These are phyloP conservation scores for Penicillium paradoxum DNA, from an alignment of 495 filamentous ascomycete species.

Conservation along the genomic window DNA sequence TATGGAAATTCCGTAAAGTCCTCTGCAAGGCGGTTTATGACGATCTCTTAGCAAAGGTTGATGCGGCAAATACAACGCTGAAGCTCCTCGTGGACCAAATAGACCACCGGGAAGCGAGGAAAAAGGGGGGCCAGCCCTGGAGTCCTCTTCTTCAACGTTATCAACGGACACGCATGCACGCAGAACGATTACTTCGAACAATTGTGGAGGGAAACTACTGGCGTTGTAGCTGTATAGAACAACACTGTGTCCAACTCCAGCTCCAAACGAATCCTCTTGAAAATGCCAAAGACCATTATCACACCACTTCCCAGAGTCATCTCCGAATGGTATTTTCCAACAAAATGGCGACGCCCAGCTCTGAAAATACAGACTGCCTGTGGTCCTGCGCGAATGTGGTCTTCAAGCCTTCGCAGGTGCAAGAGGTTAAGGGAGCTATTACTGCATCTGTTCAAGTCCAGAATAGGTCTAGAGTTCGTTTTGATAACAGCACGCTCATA, in stretches of 20 bases:
- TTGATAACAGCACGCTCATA: background rate
- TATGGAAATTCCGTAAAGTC: conserved; percentile 4
- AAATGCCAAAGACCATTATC: background rate
- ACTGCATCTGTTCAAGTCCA: too few species aligned
- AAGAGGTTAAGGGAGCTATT: too few species aligned
- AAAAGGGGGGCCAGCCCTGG: background rate
- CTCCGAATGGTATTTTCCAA: conserved; percentile 6
- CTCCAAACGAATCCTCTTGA: conserved; percentile 1
- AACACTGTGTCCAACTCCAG: conserved; percentile 8
- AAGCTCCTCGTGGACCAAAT: conserved; percentile 1
- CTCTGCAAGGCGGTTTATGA: conserved; percentile 7
- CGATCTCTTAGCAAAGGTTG: conserved; percentile 7
- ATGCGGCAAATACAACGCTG: conserved; percentile 2
- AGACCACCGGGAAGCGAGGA: background rate
- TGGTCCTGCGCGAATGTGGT: conserved; percentile 11
- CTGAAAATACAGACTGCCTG: background rate
- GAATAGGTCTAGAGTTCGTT: background rate
- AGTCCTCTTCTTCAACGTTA: conserved; percentile 7
- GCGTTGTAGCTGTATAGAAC: conserved; percentile 1
- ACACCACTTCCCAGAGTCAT: background rate
- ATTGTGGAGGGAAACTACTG: conserved; percentile 5
- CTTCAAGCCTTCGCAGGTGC: conserved; percentile 7
- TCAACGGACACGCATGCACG: conserved; percentile 6
- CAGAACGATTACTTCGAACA: conserved; percentile 1
- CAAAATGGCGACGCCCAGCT: background rate